Evolutionary conservation across 73 alveolate genomes (phyloP).

Genomic region (Paraurostyla sp.): DNA sequence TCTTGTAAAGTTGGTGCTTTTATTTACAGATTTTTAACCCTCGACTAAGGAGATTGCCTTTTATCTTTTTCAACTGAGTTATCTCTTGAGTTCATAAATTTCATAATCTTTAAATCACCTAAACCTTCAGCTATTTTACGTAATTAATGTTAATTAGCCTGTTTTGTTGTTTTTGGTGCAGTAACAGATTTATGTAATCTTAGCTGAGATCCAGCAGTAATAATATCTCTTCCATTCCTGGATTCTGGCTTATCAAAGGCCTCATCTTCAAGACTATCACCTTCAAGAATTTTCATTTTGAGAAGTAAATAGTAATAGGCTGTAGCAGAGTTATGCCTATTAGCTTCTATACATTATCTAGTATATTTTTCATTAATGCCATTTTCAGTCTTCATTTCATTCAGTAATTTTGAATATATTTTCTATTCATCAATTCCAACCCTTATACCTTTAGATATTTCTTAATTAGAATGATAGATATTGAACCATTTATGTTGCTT

Average conservation of each 20-base stretch:
- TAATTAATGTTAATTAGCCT: conserved; percentile 2
- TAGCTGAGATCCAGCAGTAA: conserved; percentile 20
- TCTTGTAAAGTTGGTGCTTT: conserved; percentile 49
- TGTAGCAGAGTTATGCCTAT: conserved; percentile 94
- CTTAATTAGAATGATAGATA: conserved; percentile 40
- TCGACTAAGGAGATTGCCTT: not conserved
- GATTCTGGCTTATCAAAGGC: no score
- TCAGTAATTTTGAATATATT: not conserved
- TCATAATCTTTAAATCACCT: conserved; percentile 41
- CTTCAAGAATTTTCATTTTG: conserved; percentile 60
- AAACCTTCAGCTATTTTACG: conserved; percentile 56
- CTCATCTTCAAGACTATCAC: conserved; percentile 7
- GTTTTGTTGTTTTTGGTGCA: conserved; percentile 49
- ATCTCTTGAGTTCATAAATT: not conserved
- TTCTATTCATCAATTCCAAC: conserved; percentile 65
- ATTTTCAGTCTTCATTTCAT: conserved; percentile 76
- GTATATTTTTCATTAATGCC: conserved; percentile 77
- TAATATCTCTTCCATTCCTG: no score
- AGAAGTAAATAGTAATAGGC: conserved; percentile 90
- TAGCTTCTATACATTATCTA: conserved; percentile 86
- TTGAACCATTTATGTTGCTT: conserved; percentile 71
- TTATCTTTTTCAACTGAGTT: not conserved
- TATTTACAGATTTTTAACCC: not conserved
- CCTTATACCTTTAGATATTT: conserved; percentile 49
- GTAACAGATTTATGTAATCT: conserved; percentile 30